These are phyloP conservation scores for Oryza glaberrima DNA, from an alignment of 176 grass and related monocot species.

Conservation along the genomic window DNA sequence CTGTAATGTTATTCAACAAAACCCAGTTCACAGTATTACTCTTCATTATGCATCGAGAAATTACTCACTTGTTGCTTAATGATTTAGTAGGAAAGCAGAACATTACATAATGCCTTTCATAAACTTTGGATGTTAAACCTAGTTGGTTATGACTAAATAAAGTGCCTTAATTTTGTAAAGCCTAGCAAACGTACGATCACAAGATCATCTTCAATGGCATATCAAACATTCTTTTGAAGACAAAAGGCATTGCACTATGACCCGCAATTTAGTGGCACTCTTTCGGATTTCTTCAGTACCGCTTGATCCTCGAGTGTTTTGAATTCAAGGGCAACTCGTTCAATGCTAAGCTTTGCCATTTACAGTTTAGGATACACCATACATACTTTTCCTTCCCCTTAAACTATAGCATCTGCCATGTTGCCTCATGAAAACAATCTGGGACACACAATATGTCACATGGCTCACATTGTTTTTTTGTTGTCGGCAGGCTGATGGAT, in stretches of 20 bases:
- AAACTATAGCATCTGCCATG: not conserved
- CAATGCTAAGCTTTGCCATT: not conserved
- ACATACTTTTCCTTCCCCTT: not conserved
- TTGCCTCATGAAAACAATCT: not conserved
- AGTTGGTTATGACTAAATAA: not conserved
- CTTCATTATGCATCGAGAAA: not conserved
- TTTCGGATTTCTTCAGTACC: not conserved
- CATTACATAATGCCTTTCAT: not conserved
- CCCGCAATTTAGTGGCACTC: not conserved
- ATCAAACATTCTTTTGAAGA: not conserved
- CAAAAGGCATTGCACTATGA: not conserved
- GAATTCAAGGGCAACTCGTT: not conserved
- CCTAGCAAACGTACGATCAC: not conserved
- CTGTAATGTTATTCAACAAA: not conserved
- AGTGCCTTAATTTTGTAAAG: not conserved
- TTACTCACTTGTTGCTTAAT: not conserved
- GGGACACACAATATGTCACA: not conserved
- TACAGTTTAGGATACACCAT: not conserved
- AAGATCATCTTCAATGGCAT: not conserved
- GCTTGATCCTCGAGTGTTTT: not conserved
- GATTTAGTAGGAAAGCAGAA: not conserved
- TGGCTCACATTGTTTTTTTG: not conserved
- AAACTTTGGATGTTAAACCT: not conserved
- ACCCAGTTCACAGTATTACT: not conserved
- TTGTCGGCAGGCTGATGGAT: constrained; percentile 77